phyloP scores from a whole-genome alignment of 1,284 basidiomycete genomes.

The Schizopora paradoxa region DNA sequence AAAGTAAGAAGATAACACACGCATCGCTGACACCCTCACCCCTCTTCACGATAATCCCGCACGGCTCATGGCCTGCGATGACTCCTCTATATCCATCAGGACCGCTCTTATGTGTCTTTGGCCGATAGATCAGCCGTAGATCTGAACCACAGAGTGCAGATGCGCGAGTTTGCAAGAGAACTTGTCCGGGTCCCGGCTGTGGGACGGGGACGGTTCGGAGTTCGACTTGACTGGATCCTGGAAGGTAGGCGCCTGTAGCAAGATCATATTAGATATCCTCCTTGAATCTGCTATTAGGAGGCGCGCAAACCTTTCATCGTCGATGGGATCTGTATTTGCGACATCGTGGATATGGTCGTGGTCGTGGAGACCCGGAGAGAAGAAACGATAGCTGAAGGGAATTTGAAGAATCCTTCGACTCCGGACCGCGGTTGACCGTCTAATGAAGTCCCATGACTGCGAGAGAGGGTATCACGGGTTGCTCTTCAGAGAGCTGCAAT shows the following conservation, averaged over 20 bases:
- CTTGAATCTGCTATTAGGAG: neutral
- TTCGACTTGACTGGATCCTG: constrained; percentile 10
- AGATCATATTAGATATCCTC: neutral
- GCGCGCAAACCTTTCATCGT: constrained; percentile 2
- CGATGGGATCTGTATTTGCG: neutral
- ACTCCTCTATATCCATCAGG: constrained; percentile 16
- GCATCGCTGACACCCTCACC: constrained; percentile 15
- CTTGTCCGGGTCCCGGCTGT: constrained; percentile 11
- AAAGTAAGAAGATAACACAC: constrained; percentile 5
- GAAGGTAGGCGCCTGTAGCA: constrained; percentile 14
- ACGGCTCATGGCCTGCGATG: constrained; percentile 18
- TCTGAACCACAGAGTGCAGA: constrained; percentile 18
- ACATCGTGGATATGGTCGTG: too few relatives aligned
- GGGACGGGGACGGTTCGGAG: constrained; percentile 9
- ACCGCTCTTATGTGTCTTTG: constrained; percentile 15
- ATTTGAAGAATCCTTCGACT: too few relatives aligned
- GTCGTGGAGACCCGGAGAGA: too few relatives aligned
- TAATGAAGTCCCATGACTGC: too few relatives aligned
- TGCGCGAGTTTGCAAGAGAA: constrained; percentile 15
- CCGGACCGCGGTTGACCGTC: too few relatives aligned
- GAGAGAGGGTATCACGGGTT: too few relatives aligned
- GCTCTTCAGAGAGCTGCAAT: too few relatives aligned
- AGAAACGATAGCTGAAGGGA: too few relatives aligned
- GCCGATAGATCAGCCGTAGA: constrained; percentile 16
- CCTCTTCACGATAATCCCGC: constrained; percentile 17